Base-by-base conservation (phyloP, 805 yeast genomes). In the Myxozyma geophila region DNA sequence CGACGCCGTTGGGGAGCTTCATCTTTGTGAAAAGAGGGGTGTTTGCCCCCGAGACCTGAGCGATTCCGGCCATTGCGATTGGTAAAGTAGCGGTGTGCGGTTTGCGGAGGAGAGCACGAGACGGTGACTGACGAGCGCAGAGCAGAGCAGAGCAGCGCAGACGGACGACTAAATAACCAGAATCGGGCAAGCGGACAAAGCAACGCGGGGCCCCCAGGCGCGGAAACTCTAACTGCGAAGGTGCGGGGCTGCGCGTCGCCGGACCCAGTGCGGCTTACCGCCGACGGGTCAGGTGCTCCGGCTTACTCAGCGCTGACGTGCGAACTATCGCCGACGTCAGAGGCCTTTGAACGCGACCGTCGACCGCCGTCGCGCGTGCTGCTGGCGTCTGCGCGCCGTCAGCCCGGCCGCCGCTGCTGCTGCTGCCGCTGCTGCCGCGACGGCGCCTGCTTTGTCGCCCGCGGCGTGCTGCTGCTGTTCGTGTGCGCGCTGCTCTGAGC, bases 1-100 rank as follows among this genome's bases (percentile, higher is more conserved):
- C 77, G 56, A 80, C 78, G 49, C 96, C 96, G 72, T 88, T 88
- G 68, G 96, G 96, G 70, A 89, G 79, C 53, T 82, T 83, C 67
- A 87, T 73, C 36, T 82, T 81, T 21, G 41, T 51, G 46, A 33
- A 12, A 80, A 64, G 59, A 19, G 59, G 54, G 21, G 60, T 57
- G 33, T 49, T 33, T 3, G 48, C 59, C 10, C 49, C 63, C 51
- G 63, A 51, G 2, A 39, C 58, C 21, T 66, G 63, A 17, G 46
- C 49, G 41, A 54, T 61, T 15, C 61, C 60, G n/a, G 65, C 60
- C 65, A 62, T 62, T 57, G 54, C 5, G 28, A 19, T 2, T 33
- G 47, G 19, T 17, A 46, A 2, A 9, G 41, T 51, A 47, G 37
- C 19, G 54, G 28, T 55, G 13, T n/a, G 10, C 12, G 53, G 19